Percentiles rank a stretch among this genome's conserved stretches.
These are phyloP conservation scores for Immersiporthe knoxdaviesiana DNA, from an alignment of 2,329 filamentous ascomycete genomes.

Conservation along the genomic window DNA sequence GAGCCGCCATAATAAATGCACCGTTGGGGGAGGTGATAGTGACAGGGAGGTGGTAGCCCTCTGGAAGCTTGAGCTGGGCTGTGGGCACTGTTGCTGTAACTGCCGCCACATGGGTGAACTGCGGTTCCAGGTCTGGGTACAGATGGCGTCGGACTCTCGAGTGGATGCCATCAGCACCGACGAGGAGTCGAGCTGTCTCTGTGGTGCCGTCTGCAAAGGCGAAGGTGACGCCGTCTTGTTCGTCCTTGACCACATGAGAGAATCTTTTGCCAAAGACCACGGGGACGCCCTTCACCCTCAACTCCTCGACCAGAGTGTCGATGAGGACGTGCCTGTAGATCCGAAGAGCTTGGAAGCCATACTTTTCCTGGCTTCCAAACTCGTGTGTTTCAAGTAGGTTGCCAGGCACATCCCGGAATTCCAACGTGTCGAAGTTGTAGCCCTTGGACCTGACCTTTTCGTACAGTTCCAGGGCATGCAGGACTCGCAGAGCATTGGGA, in stretches of 20 bases:
- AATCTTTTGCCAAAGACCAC: conserved; percentile 55
- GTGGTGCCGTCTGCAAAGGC: conserved; percentile 51
- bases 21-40: conserved; percentile 49
- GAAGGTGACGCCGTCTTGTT: conserved; percentile 46
- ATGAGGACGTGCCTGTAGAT: conserved; percentile 59
- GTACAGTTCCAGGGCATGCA: conserved; percentile 56
- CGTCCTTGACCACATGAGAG: conserved; percentile 45
- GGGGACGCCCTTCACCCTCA: conserved; percentile 44
- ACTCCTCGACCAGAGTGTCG: conserved; percentile 46
- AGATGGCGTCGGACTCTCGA: conserved; percentile 57
- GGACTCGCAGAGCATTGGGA: conserved; percentile 59
- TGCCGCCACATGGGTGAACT: conserved; percentile 52
- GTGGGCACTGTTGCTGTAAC: conserved; percentile 40
- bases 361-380: conserved; percentile 50
- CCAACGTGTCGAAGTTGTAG: conserved; percentile 55
- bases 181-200: conserved; percentile 46
- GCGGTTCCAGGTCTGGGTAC: conserved; percentile 50
- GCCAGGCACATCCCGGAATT: conserved; percentile 46
- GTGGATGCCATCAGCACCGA: conserved; percentile 65
- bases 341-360: conserved; percentile 57
- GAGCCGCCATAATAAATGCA: conserved; percentile 55
- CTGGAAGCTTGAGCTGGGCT: conserved; percentile 41
- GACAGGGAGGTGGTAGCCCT: conserved; percentile 45
- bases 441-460: conserved; percentile 47
- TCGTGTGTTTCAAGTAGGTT: conserved; percentile 47